Base-by-base conservation (phyloP, 495 filamentous ascomycete genomes). In the Penicillium waksmanii region DNA sequence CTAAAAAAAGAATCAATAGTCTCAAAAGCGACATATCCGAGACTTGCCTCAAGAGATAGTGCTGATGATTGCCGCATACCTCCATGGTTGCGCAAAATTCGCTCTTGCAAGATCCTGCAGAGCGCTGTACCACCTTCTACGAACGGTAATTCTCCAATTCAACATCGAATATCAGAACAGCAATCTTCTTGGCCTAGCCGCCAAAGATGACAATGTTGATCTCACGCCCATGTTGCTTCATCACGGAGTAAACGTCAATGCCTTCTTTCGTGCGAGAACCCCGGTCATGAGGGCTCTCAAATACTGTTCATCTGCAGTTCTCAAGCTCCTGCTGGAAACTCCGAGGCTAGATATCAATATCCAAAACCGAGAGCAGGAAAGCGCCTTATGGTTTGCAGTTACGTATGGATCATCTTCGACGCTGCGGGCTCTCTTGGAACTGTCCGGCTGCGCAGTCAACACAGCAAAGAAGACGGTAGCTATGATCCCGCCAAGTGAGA, bases 301-400 rank as follows among this genome's bases (percentile, higher is more conserved):
- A 46, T 34, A 56, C 46, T 58, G 51, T 48, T 55, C 55, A 13
- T 19, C 35, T 17, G 46, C 25, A 15, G 27, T 58, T 11, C 19
- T 23, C n/a, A 13, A 38, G 4, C 27, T 63, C 10, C 46, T 63
- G 15, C 40, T 58, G 8, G 35, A 53, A 23, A 9, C 12, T 10
- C 31, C 12, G 15, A 34, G 44, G 3, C 36, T 63, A 55, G 46
- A 58, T 10, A 52, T 58, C 27, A 55, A 55, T 9, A 25, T 63
- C n/a, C 19, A 63, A 8, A 58, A 56, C 34, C 15, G 34, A 58
- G 27, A 25, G 21, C 35, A 42, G 12, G 34, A 58, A 18, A 58
- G 35, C 19, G 56, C 56, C 12, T 23, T 63, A 46, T 63, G 31
- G 60, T 63, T 58, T 63, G 46, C 54, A 3, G 51, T 58, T n/a